Percentiles rank a stretch among this genome's conserved stretches.
phyloP scores from a whole-genome alignment of 2,329 filamentous ascomycete genomes.

The Fusarium euwallaceae region DNA sequence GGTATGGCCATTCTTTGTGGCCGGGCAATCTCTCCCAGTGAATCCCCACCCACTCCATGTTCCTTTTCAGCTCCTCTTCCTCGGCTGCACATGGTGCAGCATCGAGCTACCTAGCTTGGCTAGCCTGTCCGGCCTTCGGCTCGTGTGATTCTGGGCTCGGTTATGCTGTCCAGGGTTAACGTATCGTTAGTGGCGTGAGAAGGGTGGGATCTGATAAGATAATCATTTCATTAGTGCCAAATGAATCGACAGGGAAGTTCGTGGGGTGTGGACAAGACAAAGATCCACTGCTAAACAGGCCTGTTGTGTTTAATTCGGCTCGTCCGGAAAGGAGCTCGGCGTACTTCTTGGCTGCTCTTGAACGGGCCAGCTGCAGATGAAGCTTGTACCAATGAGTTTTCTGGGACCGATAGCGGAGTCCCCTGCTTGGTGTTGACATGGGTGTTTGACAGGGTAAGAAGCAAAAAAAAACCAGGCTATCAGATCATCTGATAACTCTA shows the following conservation, averaged over 20 bases:
- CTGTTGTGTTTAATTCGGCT: not conserved
- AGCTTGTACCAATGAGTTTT: not conserved
- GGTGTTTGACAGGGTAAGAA: not conserved
- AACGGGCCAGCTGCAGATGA: not conserved
- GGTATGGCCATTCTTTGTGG: not conserved
- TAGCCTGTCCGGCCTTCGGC: constrained; percentile 9
- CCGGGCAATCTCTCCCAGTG: not conserved
- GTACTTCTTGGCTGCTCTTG: not conserved
- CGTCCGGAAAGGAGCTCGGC: not conserved
- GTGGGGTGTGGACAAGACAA: not conserved
- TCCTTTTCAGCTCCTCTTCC: not conserved
- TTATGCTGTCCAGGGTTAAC: not conserved
- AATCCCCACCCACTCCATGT: not conserved
- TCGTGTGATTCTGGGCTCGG: constrained; percentile 6
- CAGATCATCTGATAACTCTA: constrained; percentile 35
- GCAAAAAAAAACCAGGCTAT: constrained; percentile 8
- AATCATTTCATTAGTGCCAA: constrained; percentile 1
- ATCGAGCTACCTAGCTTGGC: constrained; percentile 1
- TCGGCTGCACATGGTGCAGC: constrained; percentile 2
- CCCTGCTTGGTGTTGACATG: not conserved
- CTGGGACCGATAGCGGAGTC: not conserved
- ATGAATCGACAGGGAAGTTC: not conserved
- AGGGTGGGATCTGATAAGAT: constrained; percentile 15
- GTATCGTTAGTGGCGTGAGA: constrained; percentile 5
- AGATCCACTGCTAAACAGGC: not conserved